Percentiles rank a stretch among this genome's conserved stretches.
phyloP scores from a whole-genome alignment of 129 eudicot genomes.

The Solidago caesia region DNA sequence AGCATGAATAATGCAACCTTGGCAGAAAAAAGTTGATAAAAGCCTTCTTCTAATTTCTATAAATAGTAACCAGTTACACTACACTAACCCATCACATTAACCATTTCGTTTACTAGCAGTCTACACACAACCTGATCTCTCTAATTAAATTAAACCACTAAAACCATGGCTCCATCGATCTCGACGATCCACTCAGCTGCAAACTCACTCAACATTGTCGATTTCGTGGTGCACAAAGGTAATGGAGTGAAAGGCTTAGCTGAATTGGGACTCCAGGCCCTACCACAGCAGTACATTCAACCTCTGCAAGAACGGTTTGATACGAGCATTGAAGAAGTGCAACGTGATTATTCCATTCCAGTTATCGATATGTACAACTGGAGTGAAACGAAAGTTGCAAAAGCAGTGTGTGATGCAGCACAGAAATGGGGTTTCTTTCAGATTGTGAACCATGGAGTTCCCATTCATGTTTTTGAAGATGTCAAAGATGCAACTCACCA shows the following conservation, averaged over 20 bases:
- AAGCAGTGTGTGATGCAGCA: slow-evolving; percentile 55
- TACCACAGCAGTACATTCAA: slow-evolving; percentile 45
- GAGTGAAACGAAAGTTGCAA: slow-evolving; percentile 45
- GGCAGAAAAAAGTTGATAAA: neutral
- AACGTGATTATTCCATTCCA: slow-evolving; percentile 37
- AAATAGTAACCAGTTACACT: slow-evolving; percentile 10
- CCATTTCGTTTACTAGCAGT: neutral
- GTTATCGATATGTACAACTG: slow-evolving; percentile 47
- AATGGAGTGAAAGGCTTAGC: slow-evolving; percentile 58
- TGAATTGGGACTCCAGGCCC: slow-evolving; percentile 33
- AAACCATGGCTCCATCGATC: slow-evolving; percentile 33
- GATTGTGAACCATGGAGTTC: slow-evolving; percentile 62
- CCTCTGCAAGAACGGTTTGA: slow-evolving; percentile 44
- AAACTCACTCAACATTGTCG: slow-evolving; percentile 22
- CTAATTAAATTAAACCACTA: neutral
- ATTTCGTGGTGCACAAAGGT: slow-evolving; percentile 38
- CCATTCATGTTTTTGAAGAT: slow-evolving; percentile 49
- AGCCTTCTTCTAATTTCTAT: neutral
- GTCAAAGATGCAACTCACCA: slow-evolving; percentile 53
- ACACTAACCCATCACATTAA: neutral
- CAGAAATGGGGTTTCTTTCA: slow-evolving; percentile 68
- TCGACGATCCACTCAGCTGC: neutral
- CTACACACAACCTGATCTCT: neutral
- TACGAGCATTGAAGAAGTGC: slow-evolving; percentile 1
- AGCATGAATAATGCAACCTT: slow-evolving; percentile 30